Evolutionary conservation across 768 basidiomycete species (phyloP).

Genomic region (Rhodotorula paludigena): DNA sequence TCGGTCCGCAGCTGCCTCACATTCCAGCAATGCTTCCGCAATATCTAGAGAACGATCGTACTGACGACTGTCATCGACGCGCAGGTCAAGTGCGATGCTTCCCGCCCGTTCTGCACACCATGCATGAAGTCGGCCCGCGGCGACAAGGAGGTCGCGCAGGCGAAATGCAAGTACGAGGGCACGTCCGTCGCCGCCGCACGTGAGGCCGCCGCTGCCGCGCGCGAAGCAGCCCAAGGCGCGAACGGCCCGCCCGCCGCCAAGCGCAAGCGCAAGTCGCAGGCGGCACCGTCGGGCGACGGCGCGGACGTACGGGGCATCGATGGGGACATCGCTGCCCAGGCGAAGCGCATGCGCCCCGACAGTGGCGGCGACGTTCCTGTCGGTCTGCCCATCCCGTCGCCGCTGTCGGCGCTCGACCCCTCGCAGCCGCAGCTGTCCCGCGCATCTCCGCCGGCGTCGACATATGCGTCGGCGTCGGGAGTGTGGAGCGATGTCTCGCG

Average conservation of each 20-base stretch:
- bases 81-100: constrained; percentile 36
- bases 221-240: neutral
- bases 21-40: too few relatives aligned
- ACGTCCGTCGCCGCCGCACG: constrained; percentile 32
- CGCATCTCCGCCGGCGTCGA: too few relatives aligned
- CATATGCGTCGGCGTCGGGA: too few relatives aligned
- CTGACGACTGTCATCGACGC: neutral
- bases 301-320: neutral
- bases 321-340: neutral
- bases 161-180: constrained; percentile 35
- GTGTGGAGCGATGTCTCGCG: too few relatives aligned
- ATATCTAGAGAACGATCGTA: neutral
- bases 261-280: neutral
- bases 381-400: too few relatives aligned
- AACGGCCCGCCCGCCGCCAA: neutral
- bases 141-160: neutral
- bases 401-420: too few relatives aligned
- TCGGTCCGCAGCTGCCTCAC: too few relatives aligned
- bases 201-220: neutral
- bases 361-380: too few relatives aligned
- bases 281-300: neutral
- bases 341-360: too few relatives aligned
- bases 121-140: constrained; percentile 35
- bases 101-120: constrained; percentile 22
- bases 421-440: too few relatives aligned